A percentile compares a stretch with the other conserved stretches of the same genome.
phyloP scores from a whole-genome alignment of 73 alveolate genomes.

The Tetrahymena borealis region DNA sequence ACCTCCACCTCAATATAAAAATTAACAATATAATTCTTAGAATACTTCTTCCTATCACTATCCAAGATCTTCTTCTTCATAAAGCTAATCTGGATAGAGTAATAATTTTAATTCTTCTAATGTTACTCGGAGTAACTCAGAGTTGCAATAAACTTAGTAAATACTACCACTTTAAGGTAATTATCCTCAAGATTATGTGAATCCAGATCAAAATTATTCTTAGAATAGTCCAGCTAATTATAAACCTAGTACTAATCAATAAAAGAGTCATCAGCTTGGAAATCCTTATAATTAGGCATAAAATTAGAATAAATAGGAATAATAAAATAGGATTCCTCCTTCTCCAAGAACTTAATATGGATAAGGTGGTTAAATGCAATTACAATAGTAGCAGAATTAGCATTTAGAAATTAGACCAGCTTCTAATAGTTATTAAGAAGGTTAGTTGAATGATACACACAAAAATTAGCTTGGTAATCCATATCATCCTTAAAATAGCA shows the following conservation, averaged over 20 bases:
- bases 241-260: neutral
- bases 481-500: neutral
- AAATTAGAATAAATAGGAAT: too few species aligned
- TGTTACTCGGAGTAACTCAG: neutral
- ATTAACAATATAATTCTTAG: neutral
- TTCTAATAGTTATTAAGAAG: neutral
- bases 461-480: neutral
- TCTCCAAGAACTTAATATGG: neutral
- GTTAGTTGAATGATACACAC: neutral
- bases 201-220: neutral
- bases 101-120: neutral
- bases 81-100: neutral
- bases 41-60: too few species aligned
- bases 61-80: neutral
- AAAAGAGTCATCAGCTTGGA: too few species aligned
- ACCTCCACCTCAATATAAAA: neutral
- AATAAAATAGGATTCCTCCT: too few species aligned
- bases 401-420: neutral
- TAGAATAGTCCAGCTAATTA: neutral
- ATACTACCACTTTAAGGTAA: neutral
- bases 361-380: neutral
- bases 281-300: too few species aligned
- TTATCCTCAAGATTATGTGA: neutral
- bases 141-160: neutral
- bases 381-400: neutral